Percentiles rank a stretch among this genome's conserved stretches.
Evolutionary conservation across 495 filamentous ascomycete genomes (phyloP).

Genomic region (Hyaloscypha finlandica): DNA sequence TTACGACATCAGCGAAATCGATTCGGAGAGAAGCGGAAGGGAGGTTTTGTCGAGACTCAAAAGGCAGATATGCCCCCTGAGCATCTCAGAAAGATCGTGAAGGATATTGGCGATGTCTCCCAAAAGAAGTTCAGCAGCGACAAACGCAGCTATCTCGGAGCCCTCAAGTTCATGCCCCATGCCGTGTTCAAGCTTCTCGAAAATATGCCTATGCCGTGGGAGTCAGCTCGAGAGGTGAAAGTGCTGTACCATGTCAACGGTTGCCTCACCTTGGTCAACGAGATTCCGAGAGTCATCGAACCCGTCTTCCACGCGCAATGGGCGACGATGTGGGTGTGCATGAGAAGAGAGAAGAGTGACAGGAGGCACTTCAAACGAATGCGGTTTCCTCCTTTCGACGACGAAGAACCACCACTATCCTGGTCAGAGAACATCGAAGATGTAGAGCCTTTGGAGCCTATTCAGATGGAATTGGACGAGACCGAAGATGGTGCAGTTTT

Average conservation of each 20-base stretch:
- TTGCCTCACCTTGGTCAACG: conserved; percentile 95
- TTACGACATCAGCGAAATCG: conserved; percentile 87
- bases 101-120: conserved; percentile 98
- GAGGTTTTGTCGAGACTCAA: conserved; percentile 93
- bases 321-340: conserved; percentile 99
- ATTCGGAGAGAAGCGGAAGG: conserved; percentile 96
- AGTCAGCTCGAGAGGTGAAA: conserved; percentile 92
- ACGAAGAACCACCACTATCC: conserved; percentile 95
- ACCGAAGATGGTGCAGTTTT: conserved; percentile 88
- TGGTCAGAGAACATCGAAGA: conserved; percentile 99
- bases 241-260: conserved; percentile 99
- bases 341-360: conserved; percentile 98
- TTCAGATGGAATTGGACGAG: conserved; percentile 98
- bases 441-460: conserved; percentile 95
- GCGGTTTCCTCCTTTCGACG: conserved; percentile 98
- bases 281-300: conserved; percentile 95
- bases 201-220: conserved; percentile 99
- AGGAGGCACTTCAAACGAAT: conserved; percentile 97
- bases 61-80: conserved; percentile 99
- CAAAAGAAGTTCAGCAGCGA: conserved; percentile 99
- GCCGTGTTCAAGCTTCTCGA: conserved; percentile 98
- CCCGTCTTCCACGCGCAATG: conserved; percentile 98
- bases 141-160: conserved; percentile 96
- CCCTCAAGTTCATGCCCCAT: conserved; percentile 99
- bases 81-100: conserved; percentile 97